Evolutionary conservation across 352 stramenopile genomes (phyloP).

Genomic region (Phytophthora megakarya): DNA sequence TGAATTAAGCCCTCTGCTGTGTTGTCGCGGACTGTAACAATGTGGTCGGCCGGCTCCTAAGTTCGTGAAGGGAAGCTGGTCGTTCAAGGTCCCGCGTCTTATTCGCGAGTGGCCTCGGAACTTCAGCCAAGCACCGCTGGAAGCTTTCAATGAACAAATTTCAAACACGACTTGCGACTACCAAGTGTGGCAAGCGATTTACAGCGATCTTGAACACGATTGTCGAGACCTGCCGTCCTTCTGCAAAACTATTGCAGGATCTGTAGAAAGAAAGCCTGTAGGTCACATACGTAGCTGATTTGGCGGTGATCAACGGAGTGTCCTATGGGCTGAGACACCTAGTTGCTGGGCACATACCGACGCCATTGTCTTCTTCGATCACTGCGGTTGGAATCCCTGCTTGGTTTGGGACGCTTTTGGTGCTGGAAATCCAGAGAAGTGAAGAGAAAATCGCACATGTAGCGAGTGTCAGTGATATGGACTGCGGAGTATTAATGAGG

Average conservation of each 20-base stretch:
- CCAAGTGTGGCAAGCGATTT: background rate
- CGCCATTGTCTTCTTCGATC: background rate
- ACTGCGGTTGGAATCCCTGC: background rate
- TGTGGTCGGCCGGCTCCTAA: conserved; percentile 20
- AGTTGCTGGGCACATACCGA: conserved; percentile 15
- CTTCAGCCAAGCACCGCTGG: background rate
- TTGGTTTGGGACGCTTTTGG: background rate
- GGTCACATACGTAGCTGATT: conserved; percentile 30
- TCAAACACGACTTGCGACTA: background rate
- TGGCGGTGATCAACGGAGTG: conserved; percentile 8
- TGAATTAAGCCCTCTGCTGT: conserved; percentile 14
- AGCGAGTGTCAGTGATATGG: background rate
- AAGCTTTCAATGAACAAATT: no score
- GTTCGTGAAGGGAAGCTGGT: background rate
- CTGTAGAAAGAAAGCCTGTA: conserved; percentile 14
- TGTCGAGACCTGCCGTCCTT: conserved; percentile 30
- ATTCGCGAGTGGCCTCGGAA: conserved; percentile 11
- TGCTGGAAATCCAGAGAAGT: conserved; percentile 5
- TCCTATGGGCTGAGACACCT: conserved; percentile 19
- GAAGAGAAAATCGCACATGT: conserved; percentile 13
- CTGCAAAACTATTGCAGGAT: background rate
- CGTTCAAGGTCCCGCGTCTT: background rate
- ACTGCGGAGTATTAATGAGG: conserved; percentile 6
- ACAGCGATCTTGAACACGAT: conserved; percentile 20
- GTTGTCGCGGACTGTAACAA: conserved; percentile 22